Evolutionary conservation across 2,329 filamentous ascomycete species (phyloP).

Genomic region (Phialophora tarda): DNA sequence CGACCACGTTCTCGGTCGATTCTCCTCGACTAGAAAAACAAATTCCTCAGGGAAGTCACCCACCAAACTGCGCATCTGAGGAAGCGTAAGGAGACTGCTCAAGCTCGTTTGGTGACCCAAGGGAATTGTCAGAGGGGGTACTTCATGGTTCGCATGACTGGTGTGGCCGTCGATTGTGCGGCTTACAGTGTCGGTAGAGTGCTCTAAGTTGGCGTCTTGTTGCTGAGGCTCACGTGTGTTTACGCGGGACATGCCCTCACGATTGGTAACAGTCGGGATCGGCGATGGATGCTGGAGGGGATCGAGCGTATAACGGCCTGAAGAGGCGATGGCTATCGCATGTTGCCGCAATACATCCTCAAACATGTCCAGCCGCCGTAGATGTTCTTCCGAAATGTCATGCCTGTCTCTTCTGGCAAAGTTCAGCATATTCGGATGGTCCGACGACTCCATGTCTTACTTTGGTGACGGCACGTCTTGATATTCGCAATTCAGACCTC

Average conservation of each 20-base stretch:
- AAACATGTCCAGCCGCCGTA: not conserved
- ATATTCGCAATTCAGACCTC: not conserved
- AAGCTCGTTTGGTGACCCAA: conserved; percentile 23
- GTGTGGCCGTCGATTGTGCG: not conserved
- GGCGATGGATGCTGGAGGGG: not conserved
- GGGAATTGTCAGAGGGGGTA: conserved; percentile 17
- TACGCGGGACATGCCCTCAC: not conserved
- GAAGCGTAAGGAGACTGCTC: conserved; percentile 16
- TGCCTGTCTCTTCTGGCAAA: not conserved
- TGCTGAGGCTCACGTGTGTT: not conserved
- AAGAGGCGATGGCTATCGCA: not conserved
- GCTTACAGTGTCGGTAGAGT: not conserved
- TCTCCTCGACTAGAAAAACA: not conserved
- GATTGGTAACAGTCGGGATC: not conserved
- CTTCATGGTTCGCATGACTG: not conserved
- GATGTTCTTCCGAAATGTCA: not conserved
- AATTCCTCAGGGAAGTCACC: not conserved
- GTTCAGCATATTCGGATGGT: not conserved
- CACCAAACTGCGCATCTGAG: conserved; percentile 3
- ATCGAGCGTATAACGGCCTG: not conserved
- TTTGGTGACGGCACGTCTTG: not conserved
- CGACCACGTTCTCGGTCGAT: not conserved
- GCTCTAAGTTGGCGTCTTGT: not conserved
- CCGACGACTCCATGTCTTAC: not conserved
- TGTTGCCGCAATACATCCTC: not conserved